Base-by-base conservation (phyloP, 163 green algal species). In the Scenedesmus sp. region DNA sequence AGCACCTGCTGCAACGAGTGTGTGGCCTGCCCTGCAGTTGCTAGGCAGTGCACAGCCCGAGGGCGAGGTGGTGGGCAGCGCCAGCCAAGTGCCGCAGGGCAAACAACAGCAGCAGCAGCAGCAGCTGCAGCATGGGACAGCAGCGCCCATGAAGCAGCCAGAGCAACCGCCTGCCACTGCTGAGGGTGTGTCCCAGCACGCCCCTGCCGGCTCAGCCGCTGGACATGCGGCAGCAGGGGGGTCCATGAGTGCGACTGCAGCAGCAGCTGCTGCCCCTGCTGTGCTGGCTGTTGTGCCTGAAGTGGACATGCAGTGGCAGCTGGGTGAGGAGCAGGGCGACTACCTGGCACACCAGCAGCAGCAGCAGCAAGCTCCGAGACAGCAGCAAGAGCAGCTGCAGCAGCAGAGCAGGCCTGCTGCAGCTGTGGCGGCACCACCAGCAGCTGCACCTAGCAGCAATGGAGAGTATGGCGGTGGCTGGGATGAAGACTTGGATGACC, bases 401-500 rank as follows among this genome's bases (percentile, higher is more conserved):
- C 37, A 82, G 61, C 20, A 33, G 61, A 73, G 61, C 5, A 73
- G 61, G 61, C 61, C 6, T 73, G 61, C 37, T 59, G 76, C 40
- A 61, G 76, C 76, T 59, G 76, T 13, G 5, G 76, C 40, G 5
- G 76, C 37, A 56, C 1, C 42, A 33, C 26, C 79, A 70, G 79
- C 43, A 42, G 43, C 42, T 70, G 79, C 43, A 44, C 33, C 70
- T 4, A 43, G 35, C 35, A 43, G 10, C 15, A 13, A 30, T 44
- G 70, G 3, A 80, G 70, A n/a, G 0, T 22, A 40, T 44, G 70
- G 70, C n/a, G 79, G 22, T 70, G 79, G 43, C 79, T 85, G 42
- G 42, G 82, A 76, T 7, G 43, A 83, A n/a, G 76, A 91, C 42
- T 1, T 86, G 26, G 76, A 86, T 81, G 87, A 91, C 12, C 44